These are phyloP conservation scores for Monosporozyma yasuniensis DNA, from an alignment of 805 yeast genomes.

Conservation along the genomic window DNA sequence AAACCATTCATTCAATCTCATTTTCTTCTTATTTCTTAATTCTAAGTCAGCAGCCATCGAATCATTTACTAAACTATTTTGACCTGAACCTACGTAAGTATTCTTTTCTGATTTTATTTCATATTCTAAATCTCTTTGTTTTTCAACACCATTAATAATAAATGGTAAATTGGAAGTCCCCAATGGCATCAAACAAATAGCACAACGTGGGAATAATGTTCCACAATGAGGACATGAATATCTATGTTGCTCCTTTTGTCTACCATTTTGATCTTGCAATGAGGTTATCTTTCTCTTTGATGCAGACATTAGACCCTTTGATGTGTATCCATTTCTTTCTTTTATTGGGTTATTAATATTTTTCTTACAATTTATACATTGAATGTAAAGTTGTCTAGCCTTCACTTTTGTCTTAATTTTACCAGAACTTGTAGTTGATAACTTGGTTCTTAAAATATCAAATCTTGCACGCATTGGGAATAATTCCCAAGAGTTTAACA, in stretches of 20 bases:
- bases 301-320: background rate
- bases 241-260: slow-evolving; percentile 12
- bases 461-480: slow-evolving; percentile 74
- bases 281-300: background rate
- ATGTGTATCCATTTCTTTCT: background rate
- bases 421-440: slow-evolving; percentile 48
- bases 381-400: slow-evolving; percentile 70
- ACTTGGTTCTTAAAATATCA: slow-evolving; percentile 66
- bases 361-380: slow-evolving; percentile 77
- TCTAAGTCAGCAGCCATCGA: background rate
- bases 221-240: slow-evolving; percentile 76
- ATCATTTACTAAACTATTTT: background rate
- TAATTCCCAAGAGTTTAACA: slow-evolving; percentile 73
- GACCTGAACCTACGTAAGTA: background rate
- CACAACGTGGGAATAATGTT: slow-evolving; percentile 79
- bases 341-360: slow-evolving; percentile 38
- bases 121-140: background rate
- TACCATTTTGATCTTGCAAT: background rate
- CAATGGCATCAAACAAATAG: slow-evolving; percentile 72
- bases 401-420: slow-evolving; percentile 38
- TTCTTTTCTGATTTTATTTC: background rate
- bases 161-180: slow-evolving; percentile 42
- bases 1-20: slow-evolving; percentile 67
- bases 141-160: slow-evolving; percentile 21
- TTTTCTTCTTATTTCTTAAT: slow-evolving; percentile 9